phyloP scores from a whole-genome alignment of 2,329 filamentous ascomycete genomes.

The Mycosphaerella sp. region DNA sequence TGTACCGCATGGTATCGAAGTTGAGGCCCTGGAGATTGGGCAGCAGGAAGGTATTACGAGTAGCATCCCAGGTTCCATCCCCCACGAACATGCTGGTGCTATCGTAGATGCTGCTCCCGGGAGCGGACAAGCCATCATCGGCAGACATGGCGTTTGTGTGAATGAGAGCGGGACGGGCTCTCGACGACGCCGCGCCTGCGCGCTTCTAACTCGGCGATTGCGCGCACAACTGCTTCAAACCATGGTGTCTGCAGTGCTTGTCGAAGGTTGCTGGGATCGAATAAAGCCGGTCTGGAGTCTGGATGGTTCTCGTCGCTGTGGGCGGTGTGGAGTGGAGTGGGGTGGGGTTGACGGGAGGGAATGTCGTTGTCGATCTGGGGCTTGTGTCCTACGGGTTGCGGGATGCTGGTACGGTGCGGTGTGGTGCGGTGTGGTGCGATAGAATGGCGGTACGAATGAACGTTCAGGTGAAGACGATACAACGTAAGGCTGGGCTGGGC shows the following conservation, averaged over 20 bases:
- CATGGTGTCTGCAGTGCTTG: neutral
- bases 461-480: too few relatives aligned
- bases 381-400: too few relatives aligned
- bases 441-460: too few relatives aligned
- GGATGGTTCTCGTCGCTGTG: neutral
- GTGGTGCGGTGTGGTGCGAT: too few relatives aligned
- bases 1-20: conserved; percentile 76
- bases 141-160: conserved; percentile 24
- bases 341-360: too few relatives aligned
- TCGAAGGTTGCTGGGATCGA: neutral
- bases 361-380: too few relatives aligned
- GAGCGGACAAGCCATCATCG: conserved; percentile 50
- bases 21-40: conserved; percentile 71
- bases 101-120: conserved; percentile 66
- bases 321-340: too few relatives aligned
- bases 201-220: neutral
- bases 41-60: conserved; percentile 68
- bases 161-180: neutral
- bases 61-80: conserved; percentile 77
- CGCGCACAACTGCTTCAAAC: neutral
- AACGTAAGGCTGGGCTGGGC: too few relatives aligned
- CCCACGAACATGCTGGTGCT: conserved; percentile 70
- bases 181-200: neutral
- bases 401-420: too few relatives aligned
- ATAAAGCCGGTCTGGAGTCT: neutral